Conservation (phyloP, 495 filamentous ascomycete species). For the Neurospora cerealis region DNA sequence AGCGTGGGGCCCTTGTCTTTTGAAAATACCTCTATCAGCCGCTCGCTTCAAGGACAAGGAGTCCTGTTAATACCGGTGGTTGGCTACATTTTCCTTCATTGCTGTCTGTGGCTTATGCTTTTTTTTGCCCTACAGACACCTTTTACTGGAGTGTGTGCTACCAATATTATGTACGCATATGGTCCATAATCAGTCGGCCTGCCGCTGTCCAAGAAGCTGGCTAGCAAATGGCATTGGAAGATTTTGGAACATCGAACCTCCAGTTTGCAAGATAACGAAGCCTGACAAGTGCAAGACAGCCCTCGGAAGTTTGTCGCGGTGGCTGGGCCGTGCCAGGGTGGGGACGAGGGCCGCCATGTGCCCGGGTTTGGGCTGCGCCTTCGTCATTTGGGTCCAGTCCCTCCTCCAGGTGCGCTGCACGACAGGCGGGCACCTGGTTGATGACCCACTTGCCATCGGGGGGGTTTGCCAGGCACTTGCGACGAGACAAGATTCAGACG, state of each 20-base stretch:
- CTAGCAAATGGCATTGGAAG: neutral
- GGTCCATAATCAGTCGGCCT: neutral
- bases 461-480: neutral
- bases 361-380: neutral
- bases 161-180: neutral
- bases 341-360: neutral
- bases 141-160: neutral
- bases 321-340: neutral
- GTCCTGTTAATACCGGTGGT: neutral
- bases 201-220: neutral
- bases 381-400: neutral
- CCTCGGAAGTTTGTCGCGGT: neutral
- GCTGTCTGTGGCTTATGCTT: neutral
- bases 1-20: neutral
- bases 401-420: neutral
- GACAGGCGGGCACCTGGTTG: neutral
- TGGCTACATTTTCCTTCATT: neutral
- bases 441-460: neutral
- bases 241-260: neutral
- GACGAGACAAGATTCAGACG: neutral
- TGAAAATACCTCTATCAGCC: neutral
- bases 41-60: neutral
- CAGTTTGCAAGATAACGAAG: too few relatives aligned
- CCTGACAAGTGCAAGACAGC: neutral
- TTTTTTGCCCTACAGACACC: neutral